A percentile compares a stretch with the other conserved stretches of the same genome.
Conservation (phyloP, 768 basidiomycete species). For the Trametes coccinea region DNA sequence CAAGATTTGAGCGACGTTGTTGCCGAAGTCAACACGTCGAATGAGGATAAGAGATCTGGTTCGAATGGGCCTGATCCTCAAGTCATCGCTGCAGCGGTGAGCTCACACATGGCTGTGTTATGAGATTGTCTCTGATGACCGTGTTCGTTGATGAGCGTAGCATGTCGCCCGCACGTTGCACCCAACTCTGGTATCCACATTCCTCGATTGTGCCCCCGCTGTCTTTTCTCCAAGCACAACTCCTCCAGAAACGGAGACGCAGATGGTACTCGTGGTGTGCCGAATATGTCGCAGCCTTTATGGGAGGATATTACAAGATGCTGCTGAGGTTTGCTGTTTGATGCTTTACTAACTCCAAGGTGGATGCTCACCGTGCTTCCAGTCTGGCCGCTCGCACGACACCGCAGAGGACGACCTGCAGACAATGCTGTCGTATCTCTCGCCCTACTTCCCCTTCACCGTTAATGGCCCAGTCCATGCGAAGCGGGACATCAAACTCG, state of each 20-base stretch:
- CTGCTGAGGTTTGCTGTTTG: constrained; percentile 37
- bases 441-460: constrained; percentile 82
- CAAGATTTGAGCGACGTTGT: constrained; percentile 26
- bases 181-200: constrained; percentile 75
- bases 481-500: constrained; percentile 60
- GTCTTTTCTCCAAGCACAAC: constrained; percentile 72
- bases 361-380: not conserved
- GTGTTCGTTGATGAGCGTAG: constrained; percentile 36
- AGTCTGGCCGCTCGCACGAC: constrained; percentile 22
- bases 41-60: not conserved
- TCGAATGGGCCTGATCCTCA: constrained; percentile 11
- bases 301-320: constrained; percentile 49
- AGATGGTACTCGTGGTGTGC: constrained; percentile 56
- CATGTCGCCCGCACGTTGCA: constrained; percentile 74
- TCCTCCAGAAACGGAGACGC: constrained; percentile 60
- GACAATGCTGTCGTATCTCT: constrained; percentile 68
- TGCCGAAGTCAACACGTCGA: not conserved
- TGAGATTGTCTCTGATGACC: not conserved
- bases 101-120: not conserved
- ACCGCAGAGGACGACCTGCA: constrained; percentile 50
- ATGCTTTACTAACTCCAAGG: not conserved
- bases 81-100: constrained; percentile 22
- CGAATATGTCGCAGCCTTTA: constrained; percentile 65
- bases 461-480: constrained; percentile 33
- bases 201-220: constrained; percentile 83